Base-by-base conservation (phyloP, 495 filamentous ascomycete genomes). In the Paragyromitra xinjiangensis region DNA sequence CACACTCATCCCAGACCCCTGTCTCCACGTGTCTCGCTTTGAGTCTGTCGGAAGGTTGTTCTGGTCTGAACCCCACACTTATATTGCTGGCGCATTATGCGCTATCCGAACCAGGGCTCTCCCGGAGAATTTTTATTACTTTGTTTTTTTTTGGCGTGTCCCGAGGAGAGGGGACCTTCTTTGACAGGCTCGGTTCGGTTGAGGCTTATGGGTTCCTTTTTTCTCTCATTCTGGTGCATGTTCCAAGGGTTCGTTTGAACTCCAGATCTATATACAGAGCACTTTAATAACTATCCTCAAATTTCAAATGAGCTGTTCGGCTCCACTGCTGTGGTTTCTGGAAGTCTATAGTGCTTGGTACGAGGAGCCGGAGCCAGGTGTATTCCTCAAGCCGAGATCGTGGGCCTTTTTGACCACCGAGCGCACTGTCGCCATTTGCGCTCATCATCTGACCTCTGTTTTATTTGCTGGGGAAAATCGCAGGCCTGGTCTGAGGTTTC, bases 101-200 rank as follows among this genome's bases (percentile, higher is more conserved):
- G 42, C 61, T 75, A 53, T 39, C 62, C 26, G 40, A 66, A 51
- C 61, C 24, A 65, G 69, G 61, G 53, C 55, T 62, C 62, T 67
- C 64, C 24, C 70, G 75, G 71, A 68, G 70, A 78, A 68, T 78
- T 73, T 75, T 71, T 64, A 58, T 77, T 48, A 39, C 34, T 73
- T 66, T 53, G 26, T 56, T 56, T 64, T 48, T 34, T 50, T 39
- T 48, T 70, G 55, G 68, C 42, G 73, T 53, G 58, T 79, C 59
- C 59, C 29, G 26, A 61, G 44, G 70, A 37, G 55, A 42, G 39
- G 59, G 58, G n/a, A 39, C 58, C 26, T 73, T 44, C 40, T 77
- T 78, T 78, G 75, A 68, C 70, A 76, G 71, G 75, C 62, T 62
- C 44, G 73, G 75, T 50, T 63, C 72, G 68, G 72, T 53, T 75